Evolutionary conservation across 305 asterid genomes (phyloP).

Genomic region (Rubia occidens): DNA sequence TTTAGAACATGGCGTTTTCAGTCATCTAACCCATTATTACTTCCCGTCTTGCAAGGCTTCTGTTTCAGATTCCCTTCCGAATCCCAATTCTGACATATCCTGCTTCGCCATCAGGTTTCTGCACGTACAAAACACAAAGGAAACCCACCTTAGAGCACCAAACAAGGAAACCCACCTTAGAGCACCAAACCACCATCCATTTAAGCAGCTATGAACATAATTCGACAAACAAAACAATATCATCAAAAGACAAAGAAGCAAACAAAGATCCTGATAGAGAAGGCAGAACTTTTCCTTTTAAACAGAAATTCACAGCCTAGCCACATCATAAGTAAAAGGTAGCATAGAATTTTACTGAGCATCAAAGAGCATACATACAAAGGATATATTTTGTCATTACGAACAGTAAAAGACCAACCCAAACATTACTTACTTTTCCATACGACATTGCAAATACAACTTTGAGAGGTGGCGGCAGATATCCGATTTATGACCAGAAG

Average conservation of each 20-base stretch:
- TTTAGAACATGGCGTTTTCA: slow-evolving; percentile 8
- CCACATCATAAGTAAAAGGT: neutral
- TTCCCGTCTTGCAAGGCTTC: slow-evolving; percentile 29
- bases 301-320: neutral
- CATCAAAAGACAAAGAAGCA: neutral
- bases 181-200: neutral
- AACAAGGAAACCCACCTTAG: neutral
- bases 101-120: slow-evolving; percentile 98
- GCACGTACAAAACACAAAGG: slow-evolving; percentile 29
- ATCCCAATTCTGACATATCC: slow-evolving; percentile 87
- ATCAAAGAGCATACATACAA: neutral
- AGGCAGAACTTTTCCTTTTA: neutral
- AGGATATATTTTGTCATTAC: neutral
- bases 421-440: slow-evolving; percentile 62
- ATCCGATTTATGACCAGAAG: slow-evolving; percentile 66
- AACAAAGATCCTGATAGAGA: neutral
- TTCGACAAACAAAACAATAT: neutral
- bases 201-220: neutral
- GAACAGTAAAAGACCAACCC: neutral
- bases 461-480: slow-evolving; percentile 64
- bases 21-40: slow-evolving; percentile 21
- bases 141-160: slow-evolving; percentile 1
- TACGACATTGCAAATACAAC: slow-evolving; percentile 79
- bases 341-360: neutral
- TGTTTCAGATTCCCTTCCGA: slow-evolving; percentile 29